Conservation (phyloP, 2,329 filamentous ascomycete genomes). For the Pseudogymnoascus sp. region DNA sequence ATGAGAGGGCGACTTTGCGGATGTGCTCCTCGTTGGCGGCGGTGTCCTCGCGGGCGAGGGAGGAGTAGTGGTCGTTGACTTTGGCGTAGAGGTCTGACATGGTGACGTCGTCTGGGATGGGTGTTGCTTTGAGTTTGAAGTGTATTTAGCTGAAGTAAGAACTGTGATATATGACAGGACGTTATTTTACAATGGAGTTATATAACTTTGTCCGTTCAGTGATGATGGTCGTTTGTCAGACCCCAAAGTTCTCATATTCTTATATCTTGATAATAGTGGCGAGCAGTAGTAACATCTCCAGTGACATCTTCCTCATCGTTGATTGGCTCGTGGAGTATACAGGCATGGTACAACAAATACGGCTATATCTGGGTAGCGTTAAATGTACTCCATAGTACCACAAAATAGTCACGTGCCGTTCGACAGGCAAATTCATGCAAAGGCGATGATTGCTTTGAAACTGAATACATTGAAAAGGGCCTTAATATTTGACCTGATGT, state of each 20-base stretch:
- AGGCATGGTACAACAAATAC: neutral
- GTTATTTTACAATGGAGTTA: neutral
- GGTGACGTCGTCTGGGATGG: neutral
- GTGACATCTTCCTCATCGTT: neutral
- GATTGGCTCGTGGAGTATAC: neutral
- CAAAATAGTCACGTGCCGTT: neutral
- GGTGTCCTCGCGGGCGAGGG: slow-evolving; percentile 5
- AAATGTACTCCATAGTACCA: neutral
- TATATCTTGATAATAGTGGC: slow-evolving; percentile 1
- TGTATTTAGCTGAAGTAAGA: neutral
- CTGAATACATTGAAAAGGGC: neutral
- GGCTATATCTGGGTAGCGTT: too few relatives aligned
- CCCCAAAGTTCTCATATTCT: neutral
- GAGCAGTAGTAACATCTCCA: neutral
- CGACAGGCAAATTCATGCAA: too few relatives aligned
- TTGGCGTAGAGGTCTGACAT: slow-evolving; percentile 6
- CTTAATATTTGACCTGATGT: neutral
- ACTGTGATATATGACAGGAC: neutral
- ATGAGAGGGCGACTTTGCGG: slow-evolving; percentile 10
- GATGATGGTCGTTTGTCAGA: neutral
- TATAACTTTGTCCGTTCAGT: neutral
- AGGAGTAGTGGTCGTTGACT: slow-evolving; percentile 10
- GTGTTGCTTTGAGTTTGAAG: neutral
- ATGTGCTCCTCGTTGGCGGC: slow-evolving; percentile 6
- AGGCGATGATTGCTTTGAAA: neutral